These are phyloP conservation scores for Cyclocybe aegerita DNA, from an alignment of 768 basidiomycete genomes.

Conservation along the genomic window DNA sequence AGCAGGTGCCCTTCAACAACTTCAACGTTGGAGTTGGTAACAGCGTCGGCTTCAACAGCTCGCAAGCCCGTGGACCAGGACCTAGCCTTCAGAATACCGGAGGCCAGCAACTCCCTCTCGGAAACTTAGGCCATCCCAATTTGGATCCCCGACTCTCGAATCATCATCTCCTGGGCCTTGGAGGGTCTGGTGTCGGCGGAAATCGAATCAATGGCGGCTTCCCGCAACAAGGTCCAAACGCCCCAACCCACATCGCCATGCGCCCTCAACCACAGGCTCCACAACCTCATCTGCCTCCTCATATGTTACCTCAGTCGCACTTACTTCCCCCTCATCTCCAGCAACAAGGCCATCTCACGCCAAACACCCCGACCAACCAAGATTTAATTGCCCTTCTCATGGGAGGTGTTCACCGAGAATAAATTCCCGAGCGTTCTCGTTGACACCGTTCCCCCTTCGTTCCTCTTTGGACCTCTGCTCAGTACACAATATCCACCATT, in stretches of 20 bases:
- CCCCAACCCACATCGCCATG: constrained; percentile 46
- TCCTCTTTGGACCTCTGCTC: constrained; percentile 10
- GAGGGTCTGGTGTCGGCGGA: constrained; percentile 41
- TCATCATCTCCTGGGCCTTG: constrained; percentile 53
- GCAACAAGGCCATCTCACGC: constrained; percentile 51
- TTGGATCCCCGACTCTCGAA: constrained; percentile 54
- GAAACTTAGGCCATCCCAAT: constrained; percentile 53
- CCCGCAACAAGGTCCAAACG: constrained; percentile 42
- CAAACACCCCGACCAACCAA: constrained; percentile 58
- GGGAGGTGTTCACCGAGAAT: constrained; percentile 71
- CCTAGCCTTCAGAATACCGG: constrained; percentile 35
- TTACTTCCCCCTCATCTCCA: constrained; percentile 59
- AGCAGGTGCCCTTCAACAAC: constrained; percentile 51
- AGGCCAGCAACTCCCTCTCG: constrained; percentile 35
- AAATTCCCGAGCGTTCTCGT: constrained; percentile 20
- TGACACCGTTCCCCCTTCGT: constrained; percentile 6
- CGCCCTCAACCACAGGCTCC: constrained; percentile 54
- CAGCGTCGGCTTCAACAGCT: constrained; percentile 42
- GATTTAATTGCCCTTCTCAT: constrained; percentile 85
- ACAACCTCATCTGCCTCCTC: constrained; percentile 59
- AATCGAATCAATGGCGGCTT: constrained; percentile 51
- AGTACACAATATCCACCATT: constrained; percentile 7
- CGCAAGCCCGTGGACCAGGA: constrained; percentile 54
- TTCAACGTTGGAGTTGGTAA: constrained; percentile 44
- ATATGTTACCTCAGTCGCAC: constrained; percentile 38